phyloP scores from a whole-genome alignment of 495 filamentous ascomycete species.

The Lasiosphaeria miniovina region DNA sequence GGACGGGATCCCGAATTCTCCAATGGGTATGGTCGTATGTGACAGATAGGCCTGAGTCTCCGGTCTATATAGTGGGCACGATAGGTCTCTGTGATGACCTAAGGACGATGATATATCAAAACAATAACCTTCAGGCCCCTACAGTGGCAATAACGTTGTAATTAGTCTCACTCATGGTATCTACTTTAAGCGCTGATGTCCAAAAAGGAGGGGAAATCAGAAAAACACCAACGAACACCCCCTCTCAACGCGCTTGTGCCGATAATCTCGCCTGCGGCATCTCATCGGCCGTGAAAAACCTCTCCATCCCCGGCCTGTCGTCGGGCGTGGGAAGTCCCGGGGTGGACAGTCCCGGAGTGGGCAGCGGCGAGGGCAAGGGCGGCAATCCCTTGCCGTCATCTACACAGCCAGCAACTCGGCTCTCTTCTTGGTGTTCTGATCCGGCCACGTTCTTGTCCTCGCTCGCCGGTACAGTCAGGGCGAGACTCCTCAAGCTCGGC shows the following conservation, averaged over 20 bases:
- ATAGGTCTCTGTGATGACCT: no score
- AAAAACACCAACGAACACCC: no score
- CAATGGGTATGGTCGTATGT: constrained; percentile 46
- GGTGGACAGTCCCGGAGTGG: background rate
- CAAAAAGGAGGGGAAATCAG: no score
- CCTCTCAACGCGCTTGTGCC: no score
- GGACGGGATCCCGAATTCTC: constrained; percentile 50
- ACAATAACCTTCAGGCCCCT: no score
- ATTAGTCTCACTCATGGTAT: no score
- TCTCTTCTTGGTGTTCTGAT: background rate
- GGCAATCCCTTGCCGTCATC: background rate
- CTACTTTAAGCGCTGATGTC: no score
- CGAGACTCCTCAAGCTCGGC: constrained; percentile 18
- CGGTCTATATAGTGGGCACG: no score
- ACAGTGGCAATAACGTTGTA: no score
- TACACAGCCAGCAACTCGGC: background rate
- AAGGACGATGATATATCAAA: no score
- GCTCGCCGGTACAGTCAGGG: constrained; percentile 6
- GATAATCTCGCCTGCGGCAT: constrained; percentile 13
- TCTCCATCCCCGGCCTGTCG: constrained; percentile 37
- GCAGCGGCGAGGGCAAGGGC: constrained; percentile 13
- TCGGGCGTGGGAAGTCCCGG: background rate
- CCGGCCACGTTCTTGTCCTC: background rate
- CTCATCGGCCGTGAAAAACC: constrained; percentile 42
- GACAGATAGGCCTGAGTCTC: background rate